Percentiles rank a stretch among this genome's conserved stretches.
These are phyloP conservation scores for Aspergillus aculeatinus DNA, from an alignment of 2,329 filamentous ascomycete species.

Conservation along the genomic window DNA sequence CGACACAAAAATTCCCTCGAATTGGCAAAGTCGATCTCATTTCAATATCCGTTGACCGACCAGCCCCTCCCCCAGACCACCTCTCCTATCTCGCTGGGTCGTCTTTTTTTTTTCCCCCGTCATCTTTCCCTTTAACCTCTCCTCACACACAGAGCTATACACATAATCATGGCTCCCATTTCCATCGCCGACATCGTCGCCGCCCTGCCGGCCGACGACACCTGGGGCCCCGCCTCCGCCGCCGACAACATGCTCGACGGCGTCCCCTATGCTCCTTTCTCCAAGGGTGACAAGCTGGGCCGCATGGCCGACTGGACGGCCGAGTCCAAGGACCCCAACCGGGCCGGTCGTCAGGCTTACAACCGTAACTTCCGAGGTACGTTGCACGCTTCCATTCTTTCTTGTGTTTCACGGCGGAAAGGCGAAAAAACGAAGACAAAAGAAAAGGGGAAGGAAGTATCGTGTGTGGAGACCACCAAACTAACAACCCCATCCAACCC, in stretches of 20 bases:
- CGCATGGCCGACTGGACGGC: conserved; percentile 98
- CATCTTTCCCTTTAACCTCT: not conserved
- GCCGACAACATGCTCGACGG: conserved; percentile 87
- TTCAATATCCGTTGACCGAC: conserved; percentile 18
- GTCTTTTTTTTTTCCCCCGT: not conserved
- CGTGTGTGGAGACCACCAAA: not conserved
- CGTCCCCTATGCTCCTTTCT: conserved; percentile 96
- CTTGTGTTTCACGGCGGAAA: not conserved
- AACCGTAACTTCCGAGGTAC: conserved; percentile 89
- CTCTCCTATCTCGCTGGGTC: not conserved
- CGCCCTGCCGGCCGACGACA: conserved; percentile 70
- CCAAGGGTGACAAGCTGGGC: conserved; percentile 96
- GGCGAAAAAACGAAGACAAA: not conserved
- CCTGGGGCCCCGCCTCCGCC: conserved; percentile 84
- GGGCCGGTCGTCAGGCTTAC: conserved; percentile 83
- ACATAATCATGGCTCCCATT: conserved; percentile 49
- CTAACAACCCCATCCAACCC: not conserved
- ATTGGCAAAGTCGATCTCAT: conserved; percentile 1
- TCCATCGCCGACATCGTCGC: conserved; percentile 67
- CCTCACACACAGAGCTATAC: conserved; percentile 11
- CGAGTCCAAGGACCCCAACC: conserved; percentile 72
- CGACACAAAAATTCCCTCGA: conserved; percentile 22
- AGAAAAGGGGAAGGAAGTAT: conserved; percentile 1
- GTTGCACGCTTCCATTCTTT: conserved; percentile 13
- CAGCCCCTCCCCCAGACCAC: conserved; percentile 9